Conservation (phyloP, 257 asterid species). For the Jasminum sambac region DNA sequence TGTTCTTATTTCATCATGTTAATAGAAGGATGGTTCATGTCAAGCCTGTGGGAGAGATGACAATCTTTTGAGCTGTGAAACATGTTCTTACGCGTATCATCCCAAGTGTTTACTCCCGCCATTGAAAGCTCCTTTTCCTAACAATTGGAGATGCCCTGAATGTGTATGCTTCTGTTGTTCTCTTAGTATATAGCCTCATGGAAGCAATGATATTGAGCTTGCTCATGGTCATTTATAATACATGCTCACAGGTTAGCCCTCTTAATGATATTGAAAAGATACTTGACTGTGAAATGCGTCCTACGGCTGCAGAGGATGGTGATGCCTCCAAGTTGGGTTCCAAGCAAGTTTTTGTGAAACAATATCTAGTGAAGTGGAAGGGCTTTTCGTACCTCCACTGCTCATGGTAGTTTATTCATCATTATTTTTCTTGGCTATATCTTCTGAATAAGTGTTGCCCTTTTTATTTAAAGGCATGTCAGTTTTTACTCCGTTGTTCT, state of each 20-base stretch:
- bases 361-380: conserved; percentile 95
- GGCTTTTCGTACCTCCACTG: conserved; percentile 92
- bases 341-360: conserved; percentile 78
- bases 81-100: conserved; percentile 80
- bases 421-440: conserved; percentile 22
- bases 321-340: conserved; percentile 71
- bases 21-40: conserved; percentile 73
- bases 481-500: conserved; percentile 6
- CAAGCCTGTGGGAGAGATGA: conserved; percentile 72
- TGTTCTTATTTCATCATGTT: conserved; percentile 16
- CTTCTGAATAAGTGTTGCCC: conserved; percentile 10
- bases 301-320: conserved; percentile 58
- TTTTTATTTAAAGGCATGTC: conserved; percentile 17
- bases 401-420: conserved; percentile 61
- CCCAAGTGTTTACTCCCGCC: conserved; percentile 78
- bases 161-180: conserved; percentile 62
- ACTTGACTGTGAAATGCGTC: conserved; percentile 92
- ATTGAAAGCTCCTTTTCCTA: conserved; percentile 61
- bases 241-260: conserved; percentile 68
- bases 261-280: conserved; percentile 83
- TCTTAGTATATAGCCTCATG: conserved; percentile 13
- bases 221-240: conserved; percentile 20
- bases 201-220: conserved; percentile 9
- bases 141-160: conserved; percentile 89
- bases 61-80: conserved; percentile 71